Evolutionary conservation across 1,284 basidiomycete species (phyloP).

Genomic region (Porogramme epimiltina): DNA sequence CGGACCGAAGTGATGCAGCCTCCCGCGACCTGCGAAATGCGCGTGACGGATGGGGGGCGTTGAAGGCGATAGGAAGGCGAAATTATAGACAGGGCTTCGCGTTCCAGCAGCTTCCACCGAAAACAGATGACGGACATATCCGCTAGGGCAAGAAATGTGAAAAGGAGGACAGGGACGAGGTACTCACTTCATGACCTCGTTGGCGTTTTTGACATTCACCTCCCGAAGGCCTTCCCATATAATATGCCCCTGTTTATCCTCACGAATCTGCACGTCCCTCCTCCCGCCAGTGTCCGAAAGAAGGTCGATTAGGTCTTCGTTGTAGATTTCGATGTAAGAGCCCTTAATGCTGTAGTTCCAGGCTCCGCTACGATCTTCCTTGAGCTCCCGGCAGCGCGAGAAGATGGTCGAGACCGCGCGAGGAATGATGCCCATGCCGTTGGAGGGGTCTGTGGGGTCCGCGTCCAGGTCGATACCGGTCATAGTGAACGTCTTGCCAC

Average conservation of each 20-base stretch:
- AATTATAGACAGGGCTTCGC: no score
- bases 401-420: constrained; percentile 94
- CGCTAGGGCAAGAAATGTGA: not conserved
- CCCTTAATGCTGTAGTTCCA: constrained; percentile 81
- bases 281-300: constrained; percentile 70
- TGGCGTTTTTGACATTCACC: constrained; percentile 79
- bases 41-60: no score
- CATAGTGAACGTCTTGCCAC: constrained; percentile 98
- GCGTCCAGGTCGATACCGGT: constrained; percentile 87
- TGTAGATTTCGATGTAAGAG: constrained; percentile 97
- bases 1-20: no score
- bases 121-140: no score
- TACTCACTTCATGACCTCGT: constrained; percentile 90
- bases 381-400: constrained; percentile 71
- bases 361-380: constrained; percentile 70
- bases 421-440: constrained; percentile 93
- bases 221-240: constrained; percentile 97
- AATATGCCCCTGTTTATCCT: constrained; percentile 95
- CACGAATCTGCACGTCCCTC: constrained; percentile 92
- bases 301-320: constrained; percentile 94
- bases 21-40: no score
- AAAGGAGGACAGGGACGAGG: not conserved
- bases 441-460: constrained; percentile 72
- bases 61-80: no score
- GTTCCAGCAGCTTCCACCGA: no score